Percentiles rank a stretch among this genome's conserved stretches.
phyloP scores from a whole-genome alignment of 768 basidiomycete genomes.

The Pulveroboletus frians region DNA sequence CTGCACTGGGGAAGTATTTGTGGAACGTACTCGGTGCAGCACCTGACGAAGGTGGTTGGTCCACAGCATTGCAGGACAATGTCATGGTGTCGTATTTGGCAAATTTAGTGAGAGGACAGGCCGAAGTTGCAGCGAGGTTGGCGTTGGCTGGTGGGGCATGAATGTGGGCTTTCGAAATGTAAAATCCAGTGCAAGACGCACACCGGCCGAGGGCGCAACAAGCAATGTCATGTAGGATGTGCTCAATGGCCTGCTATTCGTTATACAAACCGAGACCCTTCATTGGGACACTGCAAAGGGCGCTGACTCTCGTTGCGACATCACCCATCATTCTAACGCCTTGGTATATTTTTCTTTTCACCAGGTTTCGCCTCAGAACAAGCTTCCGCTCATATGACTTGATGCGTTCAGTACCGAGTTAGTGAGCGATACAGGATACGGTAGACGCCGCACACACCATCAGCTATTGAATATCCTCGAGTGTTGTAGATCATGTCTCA shows the following conservation, averaged over 20 bases:
- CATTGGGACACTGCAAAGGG: no score
- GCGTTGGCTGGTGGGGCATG: slow-evolving; percentile 53
- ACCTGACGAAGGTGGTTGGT: slow-evolving; percentile 70
- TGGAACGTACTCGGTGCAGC: slow-evolving; percentile 80
- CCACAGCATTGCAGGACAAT: slow-evolving; percentile 79
- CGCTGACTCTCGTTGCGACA: no score
- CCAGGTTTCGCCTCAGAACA: no score
- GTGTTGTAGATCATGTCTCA: slow-evolving; percentile 91
- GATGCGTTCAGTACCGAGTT: neutral
- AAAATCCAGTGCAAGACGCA: neutral
- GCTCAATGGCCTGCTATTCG: no score
- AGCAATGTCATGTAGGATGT: neutral
- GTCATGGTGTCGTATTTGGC: slow-evolving; percentile 94
- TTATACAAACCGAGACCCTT: no score
- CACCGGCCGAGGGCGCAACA: neutral
- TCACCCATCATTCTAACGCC: no score
- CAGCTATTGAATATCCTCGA: slow-evolving; percentile 91
- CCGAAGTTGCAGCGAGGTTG: slow-evolving; percentile 84
- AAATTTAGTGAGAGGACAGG: slow-evolving; percentile 88
- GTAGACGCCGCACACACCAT: neutral
- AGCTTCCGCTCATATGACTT: neutral
- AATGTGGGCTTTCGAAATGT: slow-evolving; percentile 10
- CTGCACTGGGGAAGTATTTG: slow-evolving; percentile 84
- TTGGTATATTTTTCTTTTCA: no score
- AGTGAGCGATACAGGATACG: neutral